Percentiles rank a stretch among this genome's conserved stretches.
Conservation (phyloP, 1,139 yeast species). For the Candida frijolesensis region DNA sequence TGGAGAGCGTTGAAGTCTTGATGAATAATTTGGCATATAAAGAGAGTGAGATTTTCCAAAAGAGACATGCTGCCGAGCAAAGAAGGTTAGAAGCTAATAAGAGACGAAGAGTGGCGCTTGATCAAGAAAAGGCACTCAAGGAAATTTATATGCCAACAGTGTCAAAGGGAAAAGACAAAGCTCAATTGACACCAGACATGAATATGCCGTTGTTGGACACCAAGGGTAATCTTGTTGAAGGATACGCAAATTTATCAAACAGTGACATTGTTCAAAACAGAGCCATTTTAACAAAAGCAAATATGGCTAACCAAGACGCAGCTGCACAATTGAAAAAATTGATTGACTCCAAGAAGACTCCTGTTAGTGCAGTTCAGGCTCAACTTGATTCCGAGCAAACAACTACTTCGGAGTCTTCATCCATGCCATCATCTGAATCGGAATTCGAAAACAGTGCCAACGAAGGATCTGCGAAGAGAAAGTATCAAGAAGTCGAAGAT, state of each 20-base stretch:
- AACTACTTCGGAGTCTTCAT: slow-evolving; percentile 9
- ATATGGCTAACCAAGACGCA: slow-evolving; percentile 71
- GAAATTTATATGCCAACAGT: slow-evolving; percentile 38
- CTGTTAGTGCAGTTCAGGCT: slow-evolving; percentile 40
- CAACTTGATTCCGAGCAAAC: slow-evolving; percentile 16
- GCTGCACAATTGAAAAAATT: slow-evolving; percentile 63
- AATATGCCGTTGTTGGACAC: slow-evolving; percentile 78
- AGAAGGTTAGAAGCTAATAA: slow-evolving; percentile 66
- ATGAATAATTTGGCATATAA: slow-evolving; percentile 65
- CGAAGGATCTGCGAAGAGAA: slow-evolving; percentile 24
- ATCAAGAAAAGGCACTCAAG: slow-evolving; percentile 40
- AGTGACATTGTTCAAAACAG: slow-evolving; percentile 72
- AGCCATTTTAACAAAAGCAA: slow-evolving; percentile 71
- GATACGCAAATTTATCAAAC: slow-evolving; percentile 63
- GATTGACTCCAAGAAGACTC: slow-evolving; percentile 30
- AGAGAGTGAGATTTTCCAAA: slow-evolving; percentile 80
- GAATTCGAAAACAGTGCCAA: slow-evolving; percentile 22
- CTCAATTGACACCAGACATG: slow-evolving; percentile 71
- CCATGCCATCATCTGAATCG: slow-evolving; percentile 19
- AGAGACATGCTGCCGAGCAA: slow-evolving; percentile 65
- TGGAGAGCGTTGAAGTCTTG: slow-evolving; percentile 74
- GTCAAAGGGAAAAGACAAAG: slow-evolving; percentile 72
- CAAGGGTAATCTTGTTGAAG: slow-evolving; percentile 67
- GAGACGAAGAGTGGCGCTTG: slow-evolving; percentile 54
- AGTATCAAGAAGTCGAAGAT: slow-evolving; percentile 18